phyloP scores from a whole-genome alignment of 306 rosid species.

The Luffa aegyptiaca region DNA sequence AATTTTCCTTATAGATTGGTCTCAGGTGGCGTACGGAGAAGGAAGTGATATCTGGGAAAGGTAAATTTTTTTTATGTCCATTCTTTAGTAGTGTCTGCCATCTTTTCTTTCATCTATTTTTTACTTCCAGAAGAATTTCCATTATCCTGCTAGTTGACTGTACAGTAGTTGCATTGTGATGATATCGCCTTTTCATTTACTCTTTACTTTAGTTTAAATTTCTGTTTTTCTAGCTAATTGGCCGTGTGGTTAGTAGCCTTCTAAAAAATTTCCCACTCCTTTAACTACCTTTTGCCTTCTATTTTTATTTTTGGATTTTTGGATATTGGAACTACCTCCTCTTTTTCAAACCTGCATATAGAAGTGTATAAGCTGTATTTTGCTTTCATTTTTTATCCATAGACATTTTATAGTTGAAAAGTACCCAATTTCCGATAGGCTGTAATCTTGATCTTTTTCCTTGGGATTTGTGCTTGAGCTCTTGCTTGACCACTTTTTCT shows the following conservation, averaged over 20 bases:
- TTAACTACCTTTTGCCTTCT: neutral
- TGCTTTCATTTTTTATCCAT: neutral
- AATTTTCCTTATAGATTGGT: slow-evolving; percentile 49
- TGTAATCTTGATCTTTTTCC: neutral
- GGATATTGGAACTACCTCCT: neutral
- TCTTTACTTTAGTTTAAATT: neutral
- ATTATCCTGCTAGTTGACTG: neutral
- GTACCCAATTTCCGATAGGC: neutral
- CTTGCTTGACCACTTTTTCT: slow-evolving; percentile 19
- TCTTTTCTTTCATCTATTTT: neutral
- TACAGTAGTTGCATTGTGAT: neutral
- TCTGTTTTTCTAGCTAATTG: neutral
- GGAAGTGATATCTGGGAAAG: slow-evolving; percentile 89
- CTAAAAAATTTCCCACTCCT: neutral
- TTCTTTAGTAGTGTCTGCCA: neutral
- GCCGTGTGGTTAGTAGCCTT: neutral
- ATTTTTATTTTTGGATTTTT: neutral
- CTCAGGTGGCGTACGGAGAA: slow-evolving; percentile 93
- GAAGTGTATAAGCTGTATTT: neutral
- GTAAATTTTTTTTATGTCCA: slow-evolving; percentile 22
- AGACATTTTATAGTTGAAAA: neutral
- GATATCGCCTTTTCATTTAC: neutral
- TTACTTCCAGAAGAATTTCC: slow-evolving; percentile 6
- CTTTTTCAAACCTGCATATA: neutral
- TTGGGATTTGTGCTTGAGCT: slow-evolving; percentile 11